These are phyloP conservation scores for Coelastrella sp. DNA, from an alignment of 139 green algal species.

Conservation along the genomic window DNA sequence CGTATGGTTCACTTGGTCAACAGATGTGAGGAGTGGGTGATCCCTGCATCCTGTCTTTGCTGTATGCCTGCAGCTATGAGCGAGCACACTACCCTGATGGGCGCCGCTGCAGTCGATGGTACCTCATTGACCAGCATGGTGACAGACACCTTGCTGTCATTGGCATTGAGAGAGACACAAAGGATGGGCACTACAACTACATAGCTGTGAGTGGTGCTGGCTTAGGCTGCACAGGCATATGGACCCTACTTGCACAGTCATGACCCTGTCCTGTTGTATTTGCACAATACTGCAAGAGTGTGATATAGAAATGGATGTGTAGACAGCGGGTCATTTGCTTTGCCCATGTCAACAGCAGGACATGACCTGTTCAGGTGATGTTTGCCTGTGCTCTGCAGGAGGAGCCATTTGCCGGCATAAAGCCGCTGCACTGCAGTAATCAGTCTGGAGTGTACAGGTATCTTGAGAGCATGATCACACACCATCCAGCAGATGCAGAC, in stretches of 20 bases:
- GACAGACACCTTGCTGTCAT: slow-evolving; percentile 66
- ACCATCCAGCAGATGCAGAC: slow-evolving; percentile 39
- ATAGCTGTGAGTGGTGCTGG: slow-evolving; percentile 40
- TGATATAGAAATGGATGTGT: no score
- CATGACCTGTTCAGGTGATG: no score
- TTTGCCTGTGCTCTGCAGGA: slow-evolving; percentile 43
- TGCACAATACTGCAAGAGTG: no score
- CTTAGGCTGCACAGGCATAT: no score
- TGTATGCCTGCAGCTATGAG: slow-evolving; percentile 19
- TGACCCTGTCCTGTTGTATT: no score
- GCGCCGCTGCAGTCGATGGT: slow-evolving; percentile 61
- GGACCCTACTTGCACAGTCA: no score
- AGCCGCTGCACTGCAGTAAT: slow-evolving; percentile 58
- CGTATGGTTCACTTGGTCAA: not conserved
- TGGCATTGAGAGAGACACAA: slow-evolving; percentile 74
- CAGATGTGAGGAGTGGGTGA: no score
- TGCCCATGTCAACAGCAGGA: no score
- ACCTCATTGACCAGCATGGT: slow-evolving; percentile 71
- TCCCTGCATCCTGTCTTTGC: not conserved
- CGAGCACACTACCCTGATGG: slow-evolving; percentile 47
- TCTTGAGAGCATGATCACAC: slow-evolving; percentile 63
- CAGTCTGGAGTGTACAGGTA: slow-evolving; percentile 58
- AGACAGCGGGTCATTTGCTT: no score
- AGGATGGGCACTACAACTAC: slow-evolving; percentile 83
- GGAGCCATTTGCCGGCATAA: slow-evolving; percentile 53